Evolutionary conservation across 1,284 basidiomycete genomes (phyloP).

Genomic region (Austropuccinia psidii): DNA sequence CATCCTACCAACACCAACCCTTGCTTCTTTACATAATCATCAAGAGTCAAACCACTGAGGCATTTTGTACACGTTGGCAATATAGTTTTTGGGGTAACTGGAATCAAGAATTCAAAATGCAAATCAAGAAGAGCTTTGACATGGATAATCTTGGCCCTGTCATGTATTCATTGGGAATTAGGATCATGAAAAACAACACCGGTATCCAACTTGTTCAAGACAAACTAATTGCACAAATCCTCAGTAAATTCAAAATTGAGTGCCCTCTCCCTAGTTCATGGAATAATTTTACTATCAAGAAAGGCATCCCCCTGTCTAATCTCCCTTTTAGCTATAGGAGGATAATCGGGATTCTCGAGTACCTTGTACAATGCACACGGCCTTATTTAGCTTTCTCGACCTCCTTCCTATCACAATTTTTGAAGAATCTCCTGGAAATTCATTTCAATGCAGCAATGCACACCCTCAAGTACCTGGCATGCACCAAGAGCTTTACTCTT

Average conservation of each 20-base stretch:
- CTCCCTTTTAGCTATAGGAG: not conserved
- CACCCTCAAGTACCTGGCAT: not conserved
- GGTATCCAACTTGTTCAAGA: slow-evolving; percentile 8
- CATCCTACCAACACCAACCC: not conserved
- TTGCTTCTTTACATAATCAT: not conserved
- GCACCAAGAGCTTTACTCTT: not conserved
- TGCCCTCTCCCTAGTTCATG: not conserved
- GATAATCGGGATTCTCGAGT: not conserved
- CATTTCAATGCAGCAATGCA: not conserved
- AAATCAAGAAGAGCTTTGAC: not conserved
- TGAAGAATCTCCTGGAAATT: not conserved
- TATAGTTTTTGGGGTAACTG: not conserved
- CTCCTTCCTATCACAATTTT: not conserved
- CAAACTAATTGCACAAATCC: not conserved
- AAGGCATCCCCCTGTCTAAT: not conserved
- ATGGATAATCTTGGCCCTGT: slow-evolving; percentile 15
- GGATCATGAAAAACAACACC: not conserved
- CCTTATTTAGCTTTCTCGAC: not conserved
- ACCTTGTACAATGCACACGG: not conserved
- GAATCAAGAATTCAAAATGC: not conserved
- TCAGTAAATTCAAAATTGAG: not conserved
- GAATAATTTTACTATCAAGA: not conserved
- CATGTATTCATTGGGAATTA: not conserved
- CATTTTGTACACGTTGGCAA: slow-evolving; percentile 1
- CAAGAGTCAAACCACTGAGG: not conserved